Base-by-base conservation (phyloP, 116 monocot species). In the Phalaenopsis hybrid region DNA sequence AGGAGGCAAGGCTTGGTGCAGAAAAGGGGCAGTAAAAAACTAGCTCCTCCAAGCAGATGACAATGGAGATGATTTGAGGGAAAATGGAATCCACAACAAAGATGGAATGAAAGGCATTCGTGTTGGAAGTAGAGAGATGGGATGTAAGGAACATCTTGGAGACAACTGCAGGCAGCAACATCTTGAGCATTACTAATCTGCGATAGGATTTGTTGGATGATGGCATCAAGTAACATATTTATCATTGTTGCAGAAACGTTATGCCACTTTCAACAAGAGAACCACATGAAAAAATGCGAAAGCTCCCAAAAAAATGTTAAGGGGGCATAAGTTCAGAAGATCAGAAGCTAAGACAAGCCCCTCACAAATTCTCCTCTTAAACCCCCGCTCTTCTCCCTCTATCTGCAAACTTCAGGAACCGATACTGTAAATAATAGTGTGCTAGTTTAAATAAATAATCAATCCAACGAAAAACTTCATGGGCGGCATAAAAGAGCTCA, bases 1-100 rank as follows among this genome's bases (percentile, higher is more conserved):
- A 91, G 6, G 87, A 86, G 31, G 85, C 81, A 17, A 99, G 92
- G 33, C 68, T 65, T 0, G 90, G 0, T 31, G 83, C 73, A 7
- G 90, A 87, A 79, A 95, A 95, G 61, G 99, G 94, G 48, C 99
- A 95, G 85, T 95, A 94, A 46, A 99, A 67, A 76, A 95, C 84
- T 7, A 99, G 88, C 82, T 95, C 90, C 81, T 94, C 85, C 3
- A 99, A 78, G 7, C 75, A 75, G 11, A 72, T 18, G 8, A 88
- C 86, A 0, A 86, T 80, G 17, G 69, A 57, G 80, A 99, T 50
- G 90, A 99, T 92, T 12, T 85, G 86, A 23, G 73, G 80, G 16
- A 99, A 92, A 55, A 78, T 48, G 61, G 81, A 81, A 57, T 95
- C 92, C 0, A 91, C 83, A 1, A 78, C 74, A 28, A 58, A 48